Base-by-base conservation (phyloP, 805 yeast species). In the Wickerhamiella azymoides region DNA sequence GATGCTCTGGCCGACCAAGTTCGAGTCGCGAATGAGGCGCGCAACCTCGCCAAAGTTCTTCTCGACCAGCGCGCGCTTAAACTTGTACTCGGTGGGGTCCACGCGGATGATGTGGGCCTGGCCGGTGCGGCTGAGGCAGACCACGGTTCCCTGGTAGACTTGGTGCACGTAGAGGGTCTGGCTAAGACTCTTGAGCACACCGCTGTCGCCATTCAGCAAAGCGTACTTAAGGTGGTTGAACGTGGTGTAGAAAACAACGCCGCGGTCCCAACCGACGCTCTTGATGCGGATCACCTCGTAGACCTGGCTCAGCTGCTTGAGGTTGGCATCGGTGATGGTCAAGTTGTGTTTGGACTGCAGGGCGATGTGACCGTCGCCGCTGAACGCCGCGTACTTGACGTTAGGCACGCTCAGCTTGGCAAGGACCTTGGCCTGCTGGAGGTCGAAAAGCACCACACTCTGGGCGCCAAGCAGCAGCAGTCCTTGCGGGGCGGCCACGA, bases 281-380 rank as follows among this genome's bases (percentile, higher is more conserved):
- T 92, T 92, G 58, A 92, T 85, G 62, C 98, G 73, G 55, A 92
- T 92, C 3, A 97, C 89, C 69, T 92, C 99, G 62, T 86, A 96
- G 76, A 86, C 73, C 1, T 94, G 77, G 45, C 89, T 78, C 36
- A 86, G 70, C 47, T 77, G 66, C 60, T 84, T 86, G 55, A 89
- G 72, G 52, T 76, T 80, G 62, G 79, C 80, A 56, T 77, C 79
- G 25, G 88, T 94, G 56, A 92, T 78, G 11, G 94, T 82, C 56
- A 92, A 83, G 17, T 92, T 82, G 65, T 92, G 99, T 62, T 89
- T 92, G 18, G 94, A 77, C 62, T 86, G 71, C 46, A 92, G 69
- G 1, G 98, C 98, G 52, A 86, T 72, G 58, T 84, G 75, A 38
- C 93, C 92, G 62, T 85, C 94, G 42, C 71, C 67, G 17, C 96